Conservation (phyloP, 768 basidiomycete genomes). For the Cytidiella melzeri region DNA sequence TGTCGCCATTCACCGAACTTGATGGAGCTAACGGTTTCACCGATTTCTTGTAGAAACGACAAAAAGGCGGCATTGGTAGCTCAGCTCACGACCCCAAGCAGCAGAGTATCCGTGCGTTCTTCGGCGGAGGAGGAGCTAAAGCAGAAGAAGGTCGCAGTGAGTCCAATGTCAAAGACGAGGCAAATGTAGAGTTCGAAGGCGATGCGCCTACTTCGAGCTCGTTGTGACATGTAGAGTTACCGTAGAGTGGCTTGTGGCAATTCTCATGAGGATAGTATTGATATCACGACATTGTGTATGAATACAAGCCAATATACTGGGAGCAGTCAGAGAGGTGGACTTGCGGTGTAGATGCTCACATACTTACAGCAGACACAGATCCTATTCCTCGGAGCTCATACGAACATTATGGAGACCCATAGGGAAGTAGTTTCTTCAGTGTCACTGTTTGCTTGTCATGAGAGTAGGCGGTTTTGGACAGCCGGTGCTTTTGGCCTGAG, state of each 20-base stretch:
- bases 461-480: conserved; percentile 63
- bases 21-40: background rate
- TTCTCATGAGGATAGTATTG: too few relatives aligned
- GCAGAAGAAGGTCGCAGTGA: conserved; percentile 21
- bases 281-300: too few relatives aligned
- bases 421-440: conserved; percentile 69
- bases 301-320: background rate
- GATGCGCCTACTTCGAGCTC: background rate
- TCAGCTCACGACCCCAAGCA: conserved; percentile 69
- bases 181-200: conserved; percentile 16
- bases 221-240: too few relatives aligned
- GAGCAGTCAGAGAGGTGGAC: background rate
- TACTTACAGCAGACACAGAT: background rate
- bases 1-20: conserved; percentile 20
- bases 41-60: conserved; percentile 42
- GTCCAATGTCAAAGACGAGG: conserved; percentile 27
- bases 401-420: conserved; percentile 45
- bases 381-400: background rate
- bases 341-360: background rate
- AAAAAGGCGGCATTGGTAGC: conserved; percentile 72
- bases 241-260: too few relatives aligned
- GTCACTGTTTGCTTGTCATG: conserved; percentile 56
- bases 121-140: conserved; percentile 33
- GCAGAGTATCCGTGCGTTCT: conserved; percentile 69
- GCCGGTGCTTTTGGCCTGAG: conserved; percentile 56